Evolutionary conservation across 1,284 basidiomycete genomes (phyloP), one percentile per base, ranked within the genome.

Genomic region (Neonothopanus nambi): DNA sequence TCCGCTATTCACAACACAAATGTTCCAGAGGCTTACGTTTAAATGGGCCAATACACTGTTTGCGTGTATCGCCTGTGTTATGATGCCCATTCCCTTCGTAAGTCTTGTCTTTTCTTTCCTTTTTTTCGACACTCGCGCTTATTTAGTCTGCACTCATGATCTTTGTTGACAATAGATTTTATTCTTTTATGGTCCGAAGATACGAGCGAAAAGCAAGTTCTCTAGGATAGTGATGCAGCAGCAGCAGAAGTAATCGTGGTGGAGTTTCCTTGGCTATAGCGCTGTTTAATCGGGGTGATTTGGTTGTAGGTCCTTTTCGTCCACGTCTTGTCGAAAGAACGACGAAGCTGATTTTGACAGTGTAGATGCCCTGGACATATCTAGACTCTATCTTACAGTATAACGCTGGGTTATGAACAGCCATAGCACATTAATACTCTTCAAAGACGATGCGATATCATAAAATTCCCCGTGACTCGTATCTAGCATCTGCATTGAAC

Each of bases 31-130:
- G 0, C 67, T 90, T 36, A 79, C 77, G 20, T 89, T 85, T 65
- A 79, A 79, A 60, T 91, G 88, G 87, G 84, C 85, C 0, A 84
- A 82, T 61, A 85, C 84, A 3, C 67, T 91, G 0, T 86, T 89
- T 60, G 88, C 74, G 1, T 75, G 78, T 41, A 69, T 91, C 37
- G 85, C 84, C 2, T 64, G 76, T 4, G 51, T 78, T 9, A 77
- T 91, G 77, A 75, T 82, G 17, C 82, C 86, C 1, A 84, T 89
- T 41, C 89, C 89, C 2, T 87, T 77, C 54, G 82, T 74, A 9
- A 21, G 28, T 46, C 23, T 30, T 50, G 38, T 47, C 35, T 40
- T 51, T 59, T 20, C 42, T 57, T 57, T 51, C 51, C 53, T 53
- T 26, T 11, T 54, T 52, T 24, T 30, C 23, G 5, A 20, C 13